phyloP scores from a whole-genome alignment of 2,329 filamentous ascomycete species.

The Xylaria polymorpha region DNA sequence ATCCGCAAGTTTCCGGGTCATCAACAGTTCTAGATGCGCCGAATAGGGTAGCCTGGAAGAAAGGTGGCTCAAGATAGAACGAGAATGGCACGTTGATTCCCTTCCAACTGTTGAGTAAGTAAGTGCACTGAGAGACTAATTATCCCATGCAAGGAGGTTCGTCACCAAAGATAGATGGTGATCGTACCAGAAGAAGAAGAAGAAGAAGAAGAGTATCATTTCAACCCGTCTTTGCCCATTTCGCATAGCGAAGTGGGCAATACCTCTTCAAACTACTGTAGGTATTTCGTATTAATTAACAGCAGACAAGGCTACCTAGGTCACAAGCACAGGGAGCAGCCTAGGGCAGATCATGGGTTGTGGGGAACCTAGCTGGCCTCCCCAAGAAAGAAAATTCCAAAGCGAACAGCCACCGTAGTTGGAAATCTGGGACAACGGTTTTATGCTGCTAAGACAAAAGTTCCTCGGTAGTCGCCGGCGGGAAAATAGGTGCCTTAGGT shows the following conservation, averaged over 20 bases:
- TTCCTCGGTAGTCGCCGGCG: background rate
- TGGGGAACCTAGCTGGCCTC: background rate
- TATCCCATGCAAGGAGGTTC: background rate
- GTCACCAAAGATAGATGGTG: background rate
- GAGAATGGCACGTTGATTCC: conserved; percentile 14
- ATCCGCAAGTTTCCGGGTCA: background rate
- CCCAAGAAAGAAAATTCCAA: background rate
- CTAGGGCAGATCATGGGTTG: conserved; percentile 1
- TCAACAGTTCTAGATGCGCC: background rate
- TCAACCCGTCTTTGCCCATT: background rate
- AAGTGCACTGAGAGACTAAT: background rate
- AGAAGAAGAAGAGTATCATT: background rate
- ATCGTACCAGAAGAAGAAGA: background rate
- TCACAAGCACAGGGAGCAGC: background rate
- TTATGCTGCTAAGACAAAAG: conserved; percentile 5
- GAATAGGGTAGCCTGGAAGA: background rate
- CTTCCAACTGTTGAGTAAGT: background rate
- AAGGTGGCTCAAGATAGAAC: background rate
- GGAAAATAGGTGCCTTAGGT: background rate
- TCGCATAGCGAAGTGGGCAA: background rate
- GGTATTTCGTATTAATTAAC: conserved; percentile 5
- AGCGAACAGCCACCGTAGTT: background rate
- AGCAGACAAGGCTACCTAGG: background rate
- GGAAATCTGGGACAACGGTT: conserved; percentile 12
- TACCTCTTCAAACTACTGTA: background rate